Conservation (phyloP, 257 asterid genomes). For the Nicotiana knightiana region DNA sequence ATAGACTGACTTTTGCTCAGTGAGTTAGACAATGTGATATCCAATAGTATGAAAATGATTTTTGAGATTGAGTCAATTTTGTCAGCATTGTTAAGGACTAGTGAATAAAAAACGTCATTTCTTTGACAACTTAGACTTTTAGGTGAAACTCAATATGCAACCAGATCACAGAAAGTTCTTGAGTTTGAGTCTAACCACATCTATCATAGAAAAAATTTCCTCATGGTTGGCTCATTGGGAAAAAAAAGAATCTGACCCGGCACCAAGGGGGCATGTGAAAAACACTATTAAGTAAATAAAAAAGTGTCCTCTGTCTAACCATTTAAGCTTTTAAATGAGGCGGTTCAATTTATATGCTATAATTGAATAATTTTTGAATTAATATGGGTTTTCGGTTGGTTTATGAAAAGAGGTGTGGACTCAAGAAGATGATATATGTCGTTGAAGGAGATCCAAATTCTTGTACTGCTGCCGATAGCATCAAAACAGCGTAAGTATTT, state of each 20-base stretch:
- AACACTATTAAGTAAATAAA: background rate
- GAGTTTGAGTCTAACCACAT: background rate
- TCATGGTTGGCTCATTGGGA: background rate
- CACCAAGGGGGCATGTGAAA: background rate
- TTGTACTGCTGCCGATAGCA: conserved; percentile 86
- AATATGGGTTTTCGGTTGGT: conserved; percentile 8
- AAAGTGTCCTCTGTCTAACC: background rate
- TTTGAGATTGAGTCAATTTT: background rate
- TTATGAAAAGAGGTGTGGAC: conserved; percentile 74
- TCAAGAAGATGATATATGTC: conserved; percentile 89
- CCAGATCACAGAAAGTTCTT: background rate
- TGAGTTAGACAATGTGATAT: background rate
- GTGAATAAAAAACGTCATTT: background rate
- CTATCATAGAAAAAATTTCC: background rate
- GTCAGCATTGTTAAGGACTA: background rate
- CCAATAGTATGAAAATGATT: background rate
- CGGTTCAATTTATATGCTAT: background rate
- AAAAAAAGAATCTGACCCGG: background rate
- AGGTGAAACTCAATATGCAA: background rate
- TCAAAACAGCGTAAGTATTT: conserved; percentile 87
- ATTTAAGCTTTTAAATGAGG: background rate
- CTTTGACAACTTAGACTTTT: background rate
- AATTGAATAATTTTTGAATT: too few relatives aligned
- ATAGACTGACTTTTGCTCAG: background rate
- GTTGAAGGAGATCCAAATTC: conserved; percentile 97